Conservation (phyloP, 495 filamentous ascomycete genomes). For the Poronia punctata region DNA sequence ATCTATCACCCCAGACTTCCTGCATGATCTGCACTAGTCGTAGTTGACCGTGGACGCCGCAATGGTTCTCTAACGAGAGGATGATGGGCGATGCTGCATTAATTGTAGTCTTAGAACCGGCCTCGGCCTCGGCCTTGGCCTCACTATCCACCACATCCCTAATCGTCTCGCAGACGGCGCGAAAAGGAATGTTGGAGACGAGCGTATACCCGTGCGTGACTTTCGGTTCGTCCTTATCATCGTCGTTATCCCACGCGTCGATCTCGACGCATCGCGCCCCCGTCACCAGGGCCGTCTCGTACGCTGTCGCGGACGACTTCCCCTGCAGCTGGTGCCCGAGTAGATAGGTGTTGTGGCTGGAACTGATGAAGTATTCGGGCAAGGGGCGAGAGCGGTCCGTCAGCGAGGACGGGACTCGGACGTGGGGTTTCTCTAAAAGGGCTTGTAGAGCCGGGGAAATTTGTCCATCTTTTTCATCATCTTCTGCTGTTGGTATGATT, state of each 20-base stretch:
- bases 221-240: conserved; percentile 43
- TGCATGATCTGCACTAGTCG: conserved; percentile 47
- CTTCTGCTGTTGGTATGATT: conserved; percentile 28
- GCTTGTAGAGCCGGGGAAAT: conserved; percentile 24
- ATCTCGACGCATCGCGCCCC: conserved; percentile 53
- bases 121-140: conserved; percentile 22
- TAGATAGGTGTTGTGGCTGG: conserved; percentile 47
- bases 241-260: conserved; percentile 48
- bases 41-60: conserved; percentile 36
- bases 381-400: conserved; percentile 40
- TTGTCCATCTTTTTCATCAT: conserved; percentile 23
- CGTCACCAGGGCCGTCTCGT: conserved; percentile 39
- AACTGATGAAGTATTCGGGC: conserved; percentile 49
- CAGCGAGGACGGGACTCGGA: conserved; percentile 35
- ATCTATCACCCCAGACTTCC: conserved; percentile 44
- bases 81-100: conserved; percentile 46
- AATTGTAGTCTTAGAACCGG: too few relatives aligned
- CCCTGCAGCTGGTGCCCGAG: conserved; percentile 48
- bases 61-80: conserved; percentile 50
- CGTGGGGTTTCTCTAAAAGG: conserved; percentile 38
- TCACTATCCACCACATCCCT: conserved; percentile 43
- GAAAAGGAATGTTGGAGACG: conserved; percentile 48
- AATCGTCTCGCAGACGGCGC: conserved; percentile 45
- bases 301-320: conserved; percentile 37
- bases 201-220: conserved; percentile 52